Conservation (phyloP, 2,329 filamentous ascomycete genomes). For the Apiospora phragmitis region DNA sequence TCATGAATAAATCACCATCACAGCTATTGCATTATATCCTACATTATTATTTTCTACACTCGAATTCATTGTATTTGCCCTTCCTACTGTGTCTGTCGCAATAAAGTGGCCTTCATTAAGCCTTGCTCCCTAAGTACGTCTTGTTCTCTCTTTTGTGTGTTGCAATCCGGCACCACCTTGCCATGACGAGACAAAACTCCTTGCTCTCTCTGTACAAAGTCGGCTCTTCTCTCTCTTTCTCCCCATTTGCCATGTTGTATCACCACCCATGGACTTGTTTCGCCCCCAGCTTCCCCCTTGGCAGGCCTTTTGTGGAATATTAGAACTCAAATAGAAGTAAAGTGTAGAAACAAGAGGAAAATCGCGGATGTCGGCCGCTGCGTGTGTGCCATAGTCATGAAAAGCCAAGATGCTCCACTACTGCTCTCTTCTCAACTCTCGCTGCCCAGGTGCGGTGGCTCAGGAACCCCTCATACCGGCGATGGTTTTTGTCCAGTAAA, state of each 20-base stretch:
- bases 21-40: background rate
- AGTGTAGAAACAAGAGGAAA: conserved; percentile 12
- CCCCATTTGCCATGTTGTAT: background rate
- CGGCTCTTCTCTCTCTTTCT: background rate
- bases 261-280: background rate
- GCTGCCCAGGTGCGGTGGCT: background rate
- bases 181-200: background rate
- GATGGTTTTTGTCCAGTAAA: background rate
- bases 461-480: background rate
- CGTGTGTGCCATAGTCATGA: conserved; percentile 10
- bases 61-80: conserved; percentile 4
- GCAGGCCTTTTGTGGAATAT: conserved; percentile 10
- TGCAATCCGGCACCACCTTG: background rate
- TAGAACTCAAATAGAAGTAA: conserved; percentile 11
- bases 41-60: background rate
- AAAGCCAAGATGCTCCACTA: background rate
- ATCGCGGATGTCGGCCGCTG: conserved; percentile 8
- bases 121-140: conserved; percentile 6
- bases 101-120: conserved; percentile 11
- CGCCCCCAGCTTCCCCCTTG: background rate
- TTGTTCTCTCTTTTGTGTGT: background rate
- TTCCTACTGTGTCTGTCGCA: conserved; percentile 9
- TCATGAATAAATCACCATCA: background rate
- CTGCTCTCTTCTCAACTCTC: background rate
- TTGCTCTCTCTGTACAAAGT: background rate